Percentiles rank a stretch among this genome's conserved stretches.
These are phyloP conservation scores for Nakazawaea holstii DNA, from an alignment of 805 yeast genomes.

Conservation along the genomic window DNA sequence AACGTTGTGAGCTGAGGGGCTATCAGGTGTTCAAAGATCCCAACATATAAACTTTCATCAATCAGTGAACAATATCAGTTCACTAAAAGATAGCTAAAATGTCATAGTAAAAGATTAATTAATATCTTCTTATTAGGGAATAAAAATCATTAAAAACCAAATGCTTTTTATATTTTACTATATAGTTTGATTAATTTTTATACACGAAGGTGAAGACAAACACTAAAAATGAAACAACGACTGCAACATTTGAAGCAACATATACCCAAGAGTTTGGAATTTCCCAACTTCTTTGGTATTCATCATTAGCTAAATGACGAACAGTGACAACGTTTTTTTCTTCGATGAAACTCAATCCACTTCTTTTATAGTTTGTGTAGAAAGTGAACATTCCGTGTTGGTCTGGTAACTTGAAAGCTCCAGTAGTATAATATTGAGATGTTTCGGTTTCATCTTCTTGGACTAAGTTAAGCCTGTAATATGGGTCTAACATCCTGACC, in stretches of 20 bases:
- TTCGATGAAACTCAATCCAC: slow-evolving; percentile 64
- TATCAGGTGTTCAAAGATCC: no score
- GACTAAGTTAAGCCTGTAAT: slow-evolving; percentile 69
- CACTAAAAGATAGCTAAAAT: no score
- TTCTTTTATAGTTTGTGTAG: slow-evolving; percentile 68
- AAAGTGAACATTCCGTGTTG: slow-evolving; percentile 97
- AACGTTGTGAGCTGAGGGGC: no score
- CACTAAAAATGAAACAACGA: slow-evolving; percentile 68
- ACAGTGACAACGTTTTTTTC: slow-evolving; percentile 72
- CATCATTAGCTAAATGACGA: slow-evolving; percentile 93
- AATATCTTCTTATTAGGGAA: no score
- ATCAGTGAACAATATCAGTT: no score
- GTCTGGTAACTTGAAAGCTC: slow-evolving; percentile 73
- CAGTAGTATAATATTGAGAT: slow-evolving; percentile 45
- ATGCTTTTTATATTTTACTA: background rate
- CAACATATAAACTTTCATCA: no score
- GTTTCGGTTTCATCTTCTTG: slow-evolving; percentile 32
- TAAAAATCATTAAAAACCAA: no score
- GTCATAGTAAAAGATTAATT: no score
- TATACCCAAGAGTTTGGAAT: slow-evolving; percentile 94
- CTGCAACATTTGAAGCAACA: slow-evolving; percentile 62
- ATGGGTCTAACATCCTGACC: slow-evolving; percentile 90
- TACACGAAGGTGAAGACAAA: slow-evolving; percentile 66
- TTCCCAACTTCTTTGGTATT: slow-evolving; percentile 88
- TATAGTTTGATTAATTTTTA: slow-evolving; percentile 9